Evolutionary conservation across 2,329 filamentous ascomycete species (phyloP), one percentile per base, ranked within the genome.

Genomic region (Penicillium sumatraense): DNA sequence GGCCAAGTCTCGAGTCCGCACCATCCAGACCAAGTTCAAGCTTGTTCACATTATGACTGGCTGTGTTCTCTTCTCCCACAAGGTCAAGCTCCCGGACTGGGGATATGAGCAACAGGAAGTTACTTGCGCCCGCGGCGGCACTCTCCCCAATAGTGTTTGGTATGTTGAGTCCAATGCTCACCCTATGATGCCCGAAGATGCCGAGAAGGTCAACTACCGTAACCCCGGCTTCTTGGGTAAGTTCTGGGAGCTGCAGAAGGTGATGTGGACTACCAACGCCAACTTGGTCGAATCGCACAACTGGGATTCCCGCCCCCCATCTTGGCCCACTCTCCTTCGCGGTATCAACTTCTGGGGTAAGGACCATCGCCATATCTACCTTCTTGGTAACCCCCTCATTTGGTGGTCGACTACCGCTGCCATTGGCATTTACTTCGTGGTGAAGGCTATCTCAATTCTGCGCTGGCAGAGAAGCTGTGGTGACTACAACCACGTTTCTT

Each of bases 261-360:
- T 99, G 61, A 99, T 99, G 95, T 99, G 95, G 95, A 92, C 85
- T 68, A 99, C 95, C 31, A 99, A 99, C 71, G 95, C 95, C 27
- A 95, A 95, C 40, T 86, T 99, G 46, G 91, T 95, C 23, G 95
- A 99, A 69, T 96, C 93, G 16, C 95, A 99, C 72, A 91, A 93
- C 49, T 99, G 96, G 95, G 95, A 99, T 73, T 98, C 95, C 44
- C 90, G 95, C 42, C 95, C 95, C 27, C 86, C 87, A 29, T 93
- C 92, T 6, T 99, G 95, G 95, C 95, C 95, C 20, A 85, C 96
- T 54, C 86, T 99, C 49, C 86, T 86, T 64, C 91, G 95, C 59
- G 95, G 95, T 68, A 99, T 99, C 83, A 99, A 99, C 81, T 99
- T 99, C 83, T 99, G 95, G 95, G 92, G 93, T 63, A 92, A 89